phyloP scores from a whole-genome alignment of 257 asterid genomes.

The Jacaranda mimosifolia region DNA sequence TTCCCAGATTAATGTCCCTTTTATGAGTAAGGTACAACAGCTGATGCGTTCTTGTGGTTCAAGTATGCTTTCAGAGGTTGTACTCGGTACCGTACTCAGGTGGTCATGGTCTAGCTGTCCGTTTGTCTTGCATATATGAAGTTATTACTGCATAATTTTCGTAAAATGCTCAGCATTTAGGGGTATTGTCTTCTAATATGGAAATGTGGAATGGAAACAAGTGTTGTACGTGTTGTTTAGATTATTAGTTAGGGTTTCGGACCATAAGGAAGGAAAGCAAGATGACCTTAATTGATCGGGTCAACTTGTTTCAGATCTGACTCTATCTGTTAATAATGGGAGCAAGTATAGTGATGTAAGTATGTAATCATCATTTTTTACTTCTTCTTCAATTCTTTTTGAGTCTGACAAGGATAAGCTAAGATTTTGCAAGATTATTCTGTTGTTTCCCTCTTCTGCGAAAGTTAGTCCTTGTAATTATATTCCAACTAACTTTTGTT shows the following conservation, averaged over 20 bases:
- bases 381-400: not conserved
- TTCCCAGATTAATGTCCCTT: not conserved
- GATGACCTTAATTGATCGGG: not conserved
- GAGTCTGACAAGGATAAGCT: not conserved
- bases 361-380: not conserved
- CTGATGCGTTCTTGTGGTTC: conserved; percentile 11
- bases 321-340: not conserved
- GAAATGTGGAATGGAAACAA: not conserved
- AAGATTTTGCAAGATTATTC: not conserved
- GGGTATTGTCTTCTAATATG: not conserved
- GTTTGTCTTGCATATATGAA: not conserved
- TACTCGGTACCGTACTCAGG: not conserved
- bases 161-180: not conserved
- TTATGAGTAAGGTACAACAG: conserved; percentile 13
- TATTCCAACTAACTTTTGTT: not conserved
- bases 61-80: not conserved
- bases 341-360: not conserved
- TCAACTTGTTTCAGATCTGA: conserved; percentile 3
- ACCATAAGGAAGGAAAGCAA: not conserved
- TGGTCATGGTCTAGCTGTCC: conserved; percentile 8
- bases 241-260: not conserved
- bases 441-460: not conserved
- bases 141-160: not conserved
- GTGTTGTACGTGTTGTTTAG: not conserved
- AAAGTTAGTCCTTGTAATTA: not conserved